Evolutionary conservation across 192 early-diverging fungal genomes (phyloP).

Genomic region (Backusella psychrophila): DNA sequence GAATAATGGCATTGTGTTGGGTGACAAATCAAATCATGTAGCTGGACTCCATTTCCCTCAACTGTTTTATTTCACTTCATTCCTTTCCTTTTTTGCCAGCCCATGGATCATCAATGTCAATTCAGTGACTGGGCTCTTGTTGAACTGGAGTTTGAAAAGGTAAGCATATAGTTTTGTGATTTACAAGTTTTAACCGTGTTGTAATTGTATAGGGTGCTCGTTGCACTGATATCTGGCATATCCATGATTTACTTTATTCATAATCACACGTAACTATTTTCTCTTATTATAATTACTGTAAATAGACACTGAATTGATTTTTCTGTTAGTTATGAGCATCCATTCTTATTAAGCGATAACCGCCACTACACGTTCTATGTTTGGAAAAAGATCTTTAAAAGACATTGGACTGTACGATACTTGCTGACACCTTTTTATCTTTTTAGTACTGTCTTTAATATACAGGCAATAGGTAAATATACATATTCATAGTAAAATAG

Average conservation of each 20-base stretch:
- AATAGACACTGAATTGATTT: not conserved
- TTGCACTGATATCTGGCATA: not conserved
- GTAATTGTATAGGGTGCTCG: not conserved
- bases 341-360: slow-evolving; percentile 93
- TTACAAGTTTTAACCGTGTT: not conserved
- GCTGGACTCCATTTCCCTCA: slow-evolving; percentile 80
- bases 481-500: not conserved
- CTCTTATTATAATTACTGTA: too few relatives aligned
- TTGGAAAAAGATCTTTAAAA: slow-evolving; percentile 78
- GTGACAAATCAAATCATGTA: slow-evolving; percentile 84
- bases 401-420: slow-evolving; percentile 55
- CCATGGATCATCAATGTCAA: slow-evolving; percentile 38
- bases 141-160: not conserved
- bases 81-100: slow-evolving; percentile 46
- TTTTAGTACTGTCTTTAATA: slow-evolving; percentile 38
- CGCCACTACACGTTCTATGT: slow-evolving; percentile 96
- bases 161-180: not conserved
- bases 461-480: slow-evolving; percentile 46
- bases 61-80: slow-evolving; percentile 79
- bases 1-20: slow-evolving; percentile 86
- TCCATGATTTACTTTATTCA: slow-evolving; percentile 44
- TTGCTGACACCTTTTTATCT: slow-evolving; percentile 66
- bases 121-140: not conserved
- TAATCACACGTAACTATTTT: slow-evolving; percentile 49
- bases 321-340: slow-evolving; percentile 73